Percentiles rank a stretch among this genome's conserved stretches.
phyloP scores from a whole-genome alignment of 371 early-diverging fungal species.

The Coelomomyces lativittatus region DNA sequence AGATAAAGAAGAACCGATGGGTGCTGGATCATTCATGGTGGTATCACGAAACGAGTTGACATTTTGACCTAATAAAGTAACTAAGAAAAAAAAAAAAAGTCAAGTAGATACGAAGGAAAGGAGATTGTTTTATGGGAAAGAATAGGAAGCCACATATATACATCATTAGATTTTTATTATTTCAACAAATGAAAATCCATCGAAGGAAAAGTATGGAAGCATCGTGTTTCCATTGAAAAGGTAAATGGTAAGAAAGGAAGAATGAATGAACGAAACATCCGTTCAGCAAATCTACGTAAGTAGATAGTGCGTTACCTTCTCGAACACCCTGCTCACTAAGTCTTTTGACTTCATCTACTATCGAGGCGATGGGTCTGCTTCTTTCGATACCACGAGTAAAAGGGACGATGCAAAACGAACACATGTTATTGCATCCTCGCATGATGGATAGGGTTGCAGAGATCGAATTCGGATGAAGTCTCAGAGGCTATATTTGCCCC shows the following conservation, averaged over 20 bases:
- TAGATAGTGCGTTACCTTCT: slow-evolving; percentile 15
- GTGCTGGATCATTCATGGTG: slow-evolving; percentile 17
- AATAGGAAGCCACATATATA: too few relatives aligned
- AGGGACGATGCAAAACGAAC: slow-evolving; percentile 46
- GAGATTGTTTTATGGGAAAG: too few relatives aligned
- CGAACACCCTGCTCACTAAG: slow-evolving; percentile 51
- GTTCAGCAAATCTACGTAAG: background rate
- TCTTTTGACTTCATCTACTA: slow-evolving; percentile 44
- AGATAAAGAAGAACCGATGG: slow-evolving; percentile 10
- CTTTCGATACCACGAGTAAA: slow-evolving; percentile 36
- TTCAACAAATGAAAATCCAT: too few relatives aligned
- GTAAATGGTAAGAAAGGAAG: too few relatives aligned
- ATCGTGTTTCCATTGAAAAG: too few relatives aligned
- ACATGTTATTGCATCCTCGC: slow-evolving; percentile 73
- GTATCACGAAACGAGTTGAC: slow-evolving; percentile 62
- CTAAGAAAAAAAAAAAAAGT: slow-evolving; percentile 4
- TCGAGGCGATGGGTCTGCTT: slow-evolving; percentile 51
- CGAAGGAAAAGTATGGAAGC: too few relatives aligned
- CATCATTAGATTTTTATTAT: too few relatives aligned
- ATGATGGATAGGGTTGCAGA: slow-evolving; percentile 54
- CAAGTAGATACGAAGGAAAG: background rate
- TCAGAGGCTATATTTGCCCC: slow-evolving; percentile 37
- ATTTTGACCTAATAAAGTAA: slow-evolving; percentile 61
- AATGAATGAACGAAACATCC: too few relatives aligned
- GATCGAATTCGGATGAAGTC: slow-evolving; percentile 36